phyloP scores from a whole-genome alignment of 2,329 filamentous ascomycete genomes.

The Gaeumannomyces tritici region DNA sequence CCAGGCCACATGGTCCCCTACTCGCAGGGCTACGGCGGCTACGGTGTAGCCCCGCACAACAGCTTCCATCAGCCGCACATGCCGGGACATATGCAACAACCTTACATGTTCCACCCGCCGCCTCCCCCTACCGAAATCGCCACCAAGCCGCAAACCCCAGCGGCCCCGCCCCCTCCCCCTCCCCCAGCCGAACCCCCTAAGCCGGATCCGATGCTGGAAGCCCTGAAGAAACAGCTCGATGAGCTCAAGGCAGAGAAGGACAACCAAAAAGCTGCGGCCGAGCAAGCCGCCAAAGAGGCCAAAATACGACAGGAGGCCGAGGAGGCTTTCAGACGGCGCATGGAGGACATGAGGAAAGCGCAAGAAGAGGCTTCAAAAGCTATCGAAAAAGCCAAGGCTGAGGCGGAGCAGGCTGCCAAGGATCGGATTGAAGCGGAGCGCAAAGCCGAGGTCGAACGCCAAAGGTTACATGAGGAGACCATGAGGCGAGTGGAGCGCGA shows the following conservation, averaged over 20 bases:
- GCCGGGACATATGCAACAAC: constrained; percentile 23
- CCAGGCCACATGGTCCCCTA: constrained; percentile 45
- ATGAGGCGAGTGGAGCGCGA: too few species aligned
- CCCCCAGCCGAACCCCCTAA: constrained; percentile 7
- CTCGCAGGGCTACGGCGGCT: constrained; percentile 22
- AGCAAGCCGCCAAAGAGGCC: not conserved
- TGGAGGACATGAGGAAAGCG: too few species aligned
- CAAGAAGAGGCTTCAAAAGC: too few species aligned
- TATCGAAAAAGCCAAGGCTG: too few species aligned
- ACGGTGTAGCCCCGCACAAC: constrained; percentile 7
- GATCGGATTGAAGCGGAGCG: not conserved
- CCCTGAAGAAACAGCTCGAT: not conserved
- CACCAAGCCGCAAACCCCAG: constrained; percentile 26
- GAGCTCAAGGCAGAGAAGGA: not conserved
- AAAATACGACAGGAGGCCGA: not conserved
- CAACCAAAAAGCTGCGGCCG: not conserved
- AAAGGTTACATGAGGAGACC: too few species aligned
- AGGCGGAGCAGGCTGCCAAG: not conserved
- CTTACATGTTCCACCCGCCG: constrained; percentile 30
- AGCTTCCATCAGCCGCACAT: constrained; percentile 7
- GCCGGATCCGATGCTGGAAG: not conserved
- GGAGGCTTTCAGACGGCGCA: too few species aligned
- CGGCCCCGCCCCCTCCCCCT: constrained; percentile 27
- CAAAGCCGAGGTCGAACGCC: too few species aligned
- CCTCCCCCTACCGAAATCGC: constrained; percentile 32